Evolutionary conservation across 208 protist species (phyloP), one percentile per base, ranked within the genome.

Genomic region (Willaertia magna): DNA sequence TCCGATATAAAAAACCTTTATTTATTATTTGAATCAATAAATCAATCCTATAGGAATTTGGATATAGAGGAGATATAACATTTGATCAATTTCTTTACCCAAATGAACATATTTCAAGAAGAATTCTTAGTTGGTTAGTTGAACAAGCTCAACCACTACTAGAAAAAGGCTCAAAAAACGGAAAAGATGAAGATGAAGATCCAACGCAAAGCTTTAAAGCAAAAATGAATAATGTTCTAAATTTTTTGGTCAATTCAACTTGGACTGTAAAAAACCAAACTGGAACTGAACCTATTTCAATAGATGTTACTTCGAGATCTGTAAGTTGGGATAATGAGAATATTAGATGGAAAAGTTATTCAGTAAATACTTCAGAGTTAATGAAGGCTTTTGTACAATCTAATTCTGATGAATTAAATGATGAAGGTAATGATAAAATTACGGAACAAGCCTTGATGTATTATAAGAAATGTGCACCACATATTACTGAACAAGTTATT

Each of bases 21-120:
- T n/a, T n/a, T n/a, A n/a, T n/a, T n/a, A n/a, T n/a, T n/a, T n/a
- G n/a, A n/a, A n/a, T n/a, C n/a, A n/a, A n/a, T n/a, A n/a, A 61
- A 61, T 61, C 4, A n/a, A 59, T 59, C 51, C 18, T 12, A 59
- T 44, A 76, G 39, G 67, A 40, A 76, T 44, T 34, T 22, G 67
- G 67, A 44, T 76, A 34, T 22, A 40, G 67, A 76, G 67, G 39
- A 40, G 22, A 76, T 40, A 76, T 76, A 12, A 11, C n/a, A 4
- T 76, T 76, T 43, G 67, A 76, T 76, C 67, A 76, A 76, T 76
- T 76, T 44, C 44, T 76, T 4, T 76, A 76, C 30, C 67, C 67
- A 16, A 76, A 76, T 76, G 67, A 76, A 44, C 20, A 26, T 12
- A 12, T 44, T 16, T 44, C 67, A 16, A n/a, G 67, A 11, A 12